Evolutionary conservation across 148 eudicot species (phyloP), one percentile per base, ranked within the genome.

Genomic region (Drosera capensis): DNA sequence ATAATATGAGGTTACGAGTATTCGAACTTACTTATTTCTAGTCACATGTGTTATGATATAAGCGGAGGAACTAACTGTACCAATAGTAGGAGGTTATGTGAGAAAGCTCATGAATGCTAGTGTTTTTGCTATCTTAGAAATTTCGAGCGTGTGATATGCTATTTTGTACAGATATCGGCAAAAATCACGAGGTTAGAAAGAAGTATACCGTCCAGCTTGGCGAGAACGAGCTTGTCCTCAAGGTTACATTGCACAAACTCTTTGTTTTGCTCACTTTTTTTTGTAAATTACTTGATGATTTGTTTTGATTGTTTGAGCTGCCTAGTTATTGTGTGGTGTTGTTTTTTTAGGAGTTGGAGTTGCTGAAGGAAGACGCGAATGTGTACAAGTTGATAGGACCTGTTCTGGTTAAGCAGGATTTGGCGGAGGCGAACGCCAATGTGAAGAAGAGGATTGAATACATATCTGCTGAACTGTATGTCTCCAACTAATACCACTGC

Each of bases 341-440:
- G 31, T 20, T 25, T 20, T 21, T 51, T 56, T 52, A 90, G 99
- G 99, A 90, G 67, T 61, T 90, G 82, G 95, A 90, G 67, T 60
- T 90, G 65, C 54, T 90, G 74, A 78, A 45, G 2, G 99, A 90
- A 23, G 99, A 90, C 40, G 95, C 99, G 3, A 90, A 90, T 66
- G 99, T 90, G 52, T 90, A 78, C 77, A 90, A 90, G 52, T 70
- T 90, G 72, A 90, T 90, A 43, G 99, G 99, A 25, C 99, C 99
- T 2, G 99, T 90, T 61, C 74, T 90, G 35, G 99, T 90, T 25
- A 90, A 85, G 73, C 99, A 90, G 72, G 99, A 90, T 63, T 70
- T 90, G 60, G 95, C 95, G 0, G 99, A 90, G 70, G 99, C 99
- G 3, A 85, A 81, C 47, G 99, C 99, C 1, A 90, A 90, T 60